These are phyloP conservation scores for Quercus tomentella DNA, from an alignment of 331 rosid genomes.

Conservation along the genomic window DNA sequence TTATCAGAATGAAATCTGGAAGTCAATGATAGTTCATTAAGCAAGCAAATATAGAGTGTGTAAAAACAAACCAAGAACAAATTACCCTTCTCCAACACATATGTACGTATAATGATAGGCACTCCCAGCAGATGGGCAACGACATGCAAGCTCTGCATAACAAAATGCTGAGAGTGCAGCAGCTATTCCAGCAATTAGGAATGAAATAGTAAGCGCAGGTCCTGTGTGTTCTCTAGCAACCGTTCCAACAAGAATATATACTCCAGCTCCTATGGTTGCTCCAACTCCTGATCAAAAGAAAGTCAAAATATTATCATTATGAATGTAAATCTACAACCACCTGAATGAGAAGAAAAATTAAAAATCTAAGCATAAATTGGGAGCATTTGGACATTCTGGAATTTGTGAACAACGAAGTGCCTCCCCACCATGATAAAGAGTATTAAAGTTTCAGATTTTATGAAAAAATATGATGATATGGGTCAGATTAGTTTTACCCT, in stretches of 20 bases:
- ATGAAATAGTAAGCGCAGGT: constrained; percentile 81
- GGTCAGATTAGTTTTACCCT: not conserved
- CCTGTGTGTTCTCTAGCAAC: constrained; percentile 96
- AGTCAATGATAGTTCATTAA: not conserved
- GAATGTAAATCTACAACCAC: not conserved
- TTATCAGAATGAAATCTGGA: not conserved
- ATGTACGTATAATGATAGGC: constrained; percentile 94
- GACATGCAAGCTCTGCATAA: constrained; percentile 96
- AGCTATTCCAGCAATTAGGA: constrained; percentile 82
- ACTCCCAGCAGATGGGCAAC: constrained; percentile 98
- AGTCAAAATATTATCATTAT: not conserved
- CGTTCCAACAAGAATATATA: constrained; percentile 93
- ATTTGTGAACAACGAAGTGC: not conserved
- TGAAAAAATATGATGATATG: not conserved
- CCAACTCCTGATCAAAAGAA: constrained; percentile 69
- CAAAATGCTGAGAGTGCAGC: constrained; percentile 95
- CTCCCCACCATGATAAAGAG: not conserved
- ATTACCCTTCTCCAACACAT: constrained; percentile 94
- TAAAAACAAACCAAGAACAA: not conserved
- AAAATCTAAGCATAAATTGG: not conserved
- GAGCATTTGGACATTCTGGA: not conserved
- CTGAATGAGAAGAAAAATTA: not conserved
- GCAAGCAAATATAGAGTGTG: not conserved
- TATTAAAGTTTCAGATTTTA: not conserved
- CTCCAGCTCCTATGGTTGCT: constrained; percentile 97